phyloP scores from a whole-genome alignment of 2,329 filamentous ascomycete genomes.

The Ceratocystis albifundus region DNA sequence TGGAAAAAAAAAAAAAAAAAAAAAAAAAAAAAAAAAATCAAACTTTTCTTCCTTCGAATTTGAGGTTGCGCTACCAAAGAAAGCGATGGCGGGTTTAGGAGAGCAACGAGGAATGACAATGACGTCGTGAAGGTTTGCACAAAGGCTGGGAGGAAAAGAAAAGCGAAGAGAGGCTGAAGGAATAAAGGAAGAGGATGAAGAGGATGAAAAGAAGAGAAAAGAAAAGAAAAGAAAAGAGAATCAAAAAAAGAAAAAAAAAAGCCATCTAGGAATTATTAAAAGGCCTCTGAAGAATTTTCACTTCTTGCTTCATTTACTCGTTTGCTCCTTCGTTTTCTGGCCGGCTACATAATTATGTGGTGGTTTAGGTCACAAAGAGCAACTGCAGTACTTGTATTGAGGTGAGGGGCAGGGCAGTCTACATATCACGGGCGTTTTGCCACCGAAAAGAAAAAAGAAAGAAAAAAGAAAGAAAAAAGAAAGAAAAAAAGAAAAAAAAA shows the following conservation, averaged over 20 bases:
- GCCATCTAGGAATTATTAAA: background rate
- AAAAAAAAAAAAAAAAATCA: conserved; percentile 1
- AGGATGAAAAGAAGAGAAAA: background rate
- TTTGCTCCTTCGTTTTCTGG: conserved; percentile 1
- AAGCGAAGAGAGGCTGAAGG: background rate
- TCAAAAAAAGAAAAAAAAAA: background rate
- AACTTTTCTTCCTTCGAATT: background rate
- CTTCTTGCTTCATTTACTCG: background rate
- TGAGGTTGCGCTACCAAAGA: background rate
- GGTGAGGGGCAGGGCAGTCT: background rate
- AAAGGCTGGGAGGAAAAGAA: background rate
- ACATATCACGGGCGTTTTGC: background rate
- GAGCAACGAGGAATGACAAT: background rate
- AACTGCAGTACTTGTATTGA: background rate
- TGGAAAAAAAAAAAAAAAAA: background rate
- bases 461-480: too few species aligned
- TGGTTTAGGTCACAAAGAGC: background rate
- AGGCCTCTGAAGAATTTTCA: background rate
- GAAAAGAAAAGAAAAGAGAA: background rate
- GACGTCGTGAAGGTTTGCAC: background rate
- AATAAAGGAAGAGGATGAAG: too few species aligned
- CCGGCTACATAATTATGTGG: background rate
- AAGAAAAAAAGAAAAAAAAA: too few species aligned
- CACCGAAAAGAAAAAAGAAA: too few species aligned
- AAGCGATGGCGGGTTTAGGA: background rate